Evolutionary conservation across 495 filamentous ascomycete genomes (phyloP).

Genomic region (Lophiotrema nucula): DNA sequence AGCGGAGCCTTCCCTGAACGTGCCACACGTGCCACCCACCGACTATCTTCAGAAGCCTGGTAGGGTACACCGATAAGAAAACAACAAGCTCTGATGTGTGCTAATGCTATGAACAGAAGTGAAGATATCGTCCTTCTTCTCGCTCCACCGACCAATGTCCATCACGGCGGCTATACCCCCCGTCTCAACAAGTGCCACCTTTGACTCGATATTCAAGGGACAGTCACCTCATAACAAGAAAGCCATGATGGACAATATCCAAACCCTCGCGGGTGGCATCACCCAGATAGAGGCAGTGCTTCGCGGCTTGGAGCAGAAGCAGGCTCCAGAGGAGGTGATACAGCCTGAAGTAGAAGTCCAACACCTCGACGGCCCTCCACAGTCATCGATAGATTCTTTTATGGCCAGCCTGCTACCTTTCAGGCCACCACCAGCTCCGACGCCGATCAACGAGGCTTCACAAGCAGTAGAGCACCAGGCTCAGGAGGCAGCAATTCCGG

Average conservation of each 20-base stretch:
- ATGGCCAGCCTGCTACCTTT: constrained; percentile 26
- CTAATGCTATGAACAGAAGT: constrained; percentile 58
- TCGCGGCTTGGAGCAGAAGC: constrained; percentile 37
- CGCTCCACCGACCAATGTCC: constrained; percentile 90
- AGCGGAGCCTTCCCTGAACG: constrained; percentile 49
- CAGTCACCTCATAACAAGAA: constrained; percentile 52
- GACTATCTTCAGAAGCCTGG: constrained; percentile 73
- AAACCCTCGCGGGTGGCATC: constrained; percentile 72
- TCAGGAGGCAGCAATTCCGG: constrained; percentile 1
- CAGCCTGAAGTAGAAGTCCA: constrained; percentile 17
- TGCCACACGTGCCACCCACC: constrained; percentile 83
- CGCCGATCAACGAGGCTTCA: constrained; percentile 14
- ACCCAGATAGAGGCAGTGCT: constrained; percentile 54
- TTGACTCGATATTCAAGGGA: constrained; percentile 73
- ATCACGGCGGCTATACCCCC: constrained; percentile 77
- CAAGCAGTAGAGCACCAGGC: not conserved
- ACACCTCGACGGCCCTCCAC: constrained; percentile 27
- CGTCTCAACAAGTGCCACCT: constrained; percentile 65
- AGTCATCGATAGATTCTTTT: constrained; percentile 18
- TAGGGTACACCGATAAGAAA: constrained; percentile 40
- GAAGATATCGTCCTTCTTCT: constrained; percentile 88
- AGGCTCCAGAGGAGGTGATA: constrained; percentile 43
- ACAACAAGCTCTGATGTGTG: constrained; percentile 12
- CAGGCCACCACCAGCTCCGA: constrained; percentile 24
- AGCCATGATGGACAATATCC: constrained; percentile 62